Evolutionary conservation across 2,329 filamentous ascomycete species (phyloP), one percentile per base, ranked within the genome.

Genomic region (Penicillium sp.): DNA sequence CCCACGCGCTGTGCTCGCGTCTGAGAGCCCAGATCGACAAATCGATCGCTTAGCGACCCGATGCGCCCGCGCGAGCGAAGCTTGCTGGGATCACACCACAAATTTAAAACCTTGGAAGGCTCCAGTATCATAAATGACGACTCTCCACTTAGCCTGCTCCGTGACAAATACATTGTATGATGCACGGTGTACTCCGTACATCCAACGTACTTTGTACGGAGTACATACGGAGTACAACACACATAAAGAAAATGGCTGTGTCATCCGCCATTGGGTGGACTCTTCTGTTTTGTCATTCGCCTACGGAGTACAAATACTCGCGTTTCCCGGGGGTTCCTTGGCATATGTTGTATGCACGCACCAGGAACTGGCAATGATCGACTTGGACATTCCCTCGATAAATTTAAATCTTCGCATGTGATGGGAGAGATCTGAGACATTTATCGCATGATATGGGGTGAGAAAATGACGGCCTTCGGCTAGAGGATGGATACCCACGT

Each of bases 1-100:
- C 42, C 41, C 27, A 16, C 44, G 23, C 23, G 23, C 23, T 23
- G 23, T 36, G 40, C 38, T 50, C 47, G 27, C 47, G 0, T 54
- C 35, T 44, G 26, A 45, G 32, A 46, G 34, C 16, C 7, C n/a
- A 18, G 56, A 61, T 56, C 53, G 40, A 50, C 49, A 51, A 39
- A 48, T 59, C 60, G 58, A 62, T 63, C 55, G 32, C 41, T 51
- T 43, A 55, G 51, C 53, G 55, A 51, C 47, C 56, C 60, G 56
- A 48, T 23, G 34, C 23, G 9, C 47, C 40, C 41, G 54, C 30
- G 47, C 49, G 43, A 44, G 46, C 47, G 30, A 36, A 36, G 30
- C 11, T n/a, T 36, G 7, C 18, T 39, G 29, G 26, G 36, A 42
- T 42, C 26, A 41, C 3, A 35, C n/a, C 23, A 23, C 5, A 23